Base-by-base conservation (phyloP, 1,284 basidiomycete genomes). In the Ganoderma resinaceum region DNA sequence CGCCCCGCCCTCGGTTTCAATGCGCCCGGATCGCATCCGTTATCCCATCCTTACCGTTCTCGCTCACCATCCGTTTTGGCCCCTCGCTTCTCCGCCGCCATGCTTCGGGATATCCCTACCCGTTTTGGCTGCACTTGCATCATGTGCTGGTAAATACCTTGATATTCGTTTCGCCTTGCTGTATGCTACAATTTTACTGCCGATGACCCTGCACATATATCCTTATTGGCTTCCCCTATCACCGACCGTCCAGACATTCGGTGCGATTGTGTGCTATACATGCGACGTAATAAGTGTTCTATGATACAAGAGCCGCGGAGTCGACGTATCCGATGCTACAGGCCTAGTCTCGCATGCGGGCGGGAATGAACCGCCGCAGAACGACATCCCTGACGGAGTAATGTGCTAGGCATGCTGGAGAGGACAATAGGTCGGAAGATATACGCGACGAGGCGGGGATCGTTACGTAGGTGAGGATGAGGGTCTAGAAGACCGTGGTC, bases 391-490 rank as follows among this genome's bases (percentile, higher is more conserved):
- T 85, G 8, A 98, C 86, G 7, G 90, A 89, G 76, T 95, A 97
- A 71, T 89, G 87, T 37, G 82, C 80, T 60, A 96, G 83, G 75
- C 87, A 91, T 18, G 87, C 89, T n/a, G 95, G 91, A 2, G 91
- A 88, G 31, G 86, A 81, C 11, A 97, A 83, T 0, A 87, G 73
- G 7, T 84, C 78, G 11, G 78, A 63, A 1, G 89, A 79, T 33
- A 94, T 76, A 46, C 89, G 84, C 9, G 86, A 85, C 38, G 84
- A 81, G 0, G 93, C 85, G 0, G 96, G 96, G 55, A 98, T 96
- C 0, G 94, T 96, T 60, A 98, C 93, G 74, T 98, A 97, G 26
- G 91, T 86, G n/a, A 98, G 79, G 59, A 98, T 87, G 9, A 98
- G 86, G 0, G 96, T 98, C 96, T 97, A 69, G 14, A 49, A 63